phyloP scores from a whole-genome alignment of 441 rosid species.

The Pelargonium cotyledonis region DNA sequence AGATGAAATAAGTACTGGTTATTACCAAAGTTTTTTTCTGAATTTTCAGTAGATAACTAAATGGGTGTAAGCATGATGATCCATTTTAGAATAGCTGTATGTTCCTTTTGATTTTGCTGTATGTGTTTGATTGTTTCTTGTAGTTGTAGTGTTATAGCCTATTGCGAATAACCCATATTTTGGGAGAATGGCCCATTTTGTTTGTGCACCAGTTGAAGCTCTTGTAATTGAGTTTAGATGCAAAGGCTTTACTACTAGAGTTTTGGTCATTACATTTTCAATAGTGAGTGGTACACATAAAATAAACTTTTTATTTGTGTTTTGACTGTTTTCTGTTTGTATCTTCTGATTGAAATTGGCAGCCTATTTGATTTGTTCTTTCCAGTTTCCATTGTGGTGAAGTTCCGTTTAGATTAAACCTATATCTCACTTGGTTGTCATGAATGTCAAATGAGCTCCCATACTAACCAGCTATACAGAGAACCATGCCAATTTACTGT shows the following conservation, averaged over 20 bases:
- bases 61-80: neutral
- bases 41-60: neutral
- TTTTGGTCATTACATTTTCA: no score
- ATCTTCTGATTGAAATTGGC: neutral
- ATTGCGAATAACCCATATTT: neutral
- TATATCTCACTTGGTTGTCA: neutral
- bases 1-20: neutral
- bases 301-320: neutral
- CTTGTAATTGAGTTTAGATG: neutral
- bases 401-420: neutral
- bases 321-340: neutral
- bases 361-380: neutral
- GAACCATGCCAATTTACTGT: slow-evolving; percentile 4
- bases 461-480: neutral
- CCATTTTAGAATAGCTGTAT: neutral
- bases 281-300: no score
- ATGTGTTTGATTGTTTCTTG: neutral
- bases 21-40: neutral
- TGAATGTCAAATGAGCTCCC: neutral
- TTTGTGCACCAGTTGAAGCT: neutral
- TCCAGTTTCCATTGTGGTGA: neutral
- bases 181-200: neutral
- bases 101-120: neutral
- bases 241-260: neutral
- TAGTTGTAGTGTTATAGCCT: neutral